Evolutionary conservation across 768 basidiomycete species (phyloP), one percentile per base, ranked within the genome.

Genomic region (Amanita pallidorosea): DNA sequence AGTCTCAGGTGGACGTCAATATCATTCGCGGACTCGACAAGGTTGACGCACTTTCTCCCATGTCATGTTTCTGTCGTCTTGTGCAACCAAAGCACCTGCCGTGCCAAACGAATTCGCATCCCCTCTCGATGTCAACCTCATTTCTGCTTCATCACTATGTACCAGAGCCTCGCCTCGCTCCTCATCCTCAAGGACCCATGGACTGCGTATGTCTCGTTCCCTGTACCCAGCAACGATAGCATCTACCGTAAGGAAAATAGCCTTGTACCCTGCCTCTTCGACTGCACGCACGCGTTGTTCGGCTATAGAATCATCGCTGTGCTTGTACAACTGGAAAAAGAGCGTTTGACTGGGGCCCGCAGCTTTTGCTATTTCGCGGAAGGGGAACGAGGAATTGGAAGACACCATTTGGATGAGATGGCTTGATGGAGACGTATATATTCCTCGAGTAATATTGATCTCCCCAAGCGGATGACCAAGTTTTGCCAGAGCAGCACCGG

Each of bases 201-300:
- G 76, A 52, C 74, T 77, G 49, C 78, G 75, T 37, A 80, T 78
- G 58, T 91, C 88, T 50, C 74, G 68, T 64, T 91, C 88, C 42
- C 91, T 75, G 57, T 91, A 92, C 7, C 88, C 85, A 2, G 83
- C 72, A 36, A 85, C 79, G n/a, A 88, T 72, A 0, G 89, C 87
- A 65, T 97, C 93, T 2, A 95, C 92, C 2, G 93, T 96, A 49
- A 97, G 71, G 63, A 90, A 90, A 53, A 97, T 87, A 1, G 88
- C 91, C 44, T 84, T 89, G 65, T 86, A 94, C 0, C 90, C 89
- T 3, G 88, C 65, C 27, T 64, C 61, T 52, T 85, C 84, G 18
- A 90, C 77, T 45, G 87, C 80, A 42, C 74, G 72, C 13, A 96
- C 75, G 25, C 88, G 77, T 54, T 74, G 71, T 60, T 80, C 81